phyloP scores from a whole-genome alignment of 2,329 filamentous ascomycete genomes.

The Fonsecaea pedrosoi region DNA sequence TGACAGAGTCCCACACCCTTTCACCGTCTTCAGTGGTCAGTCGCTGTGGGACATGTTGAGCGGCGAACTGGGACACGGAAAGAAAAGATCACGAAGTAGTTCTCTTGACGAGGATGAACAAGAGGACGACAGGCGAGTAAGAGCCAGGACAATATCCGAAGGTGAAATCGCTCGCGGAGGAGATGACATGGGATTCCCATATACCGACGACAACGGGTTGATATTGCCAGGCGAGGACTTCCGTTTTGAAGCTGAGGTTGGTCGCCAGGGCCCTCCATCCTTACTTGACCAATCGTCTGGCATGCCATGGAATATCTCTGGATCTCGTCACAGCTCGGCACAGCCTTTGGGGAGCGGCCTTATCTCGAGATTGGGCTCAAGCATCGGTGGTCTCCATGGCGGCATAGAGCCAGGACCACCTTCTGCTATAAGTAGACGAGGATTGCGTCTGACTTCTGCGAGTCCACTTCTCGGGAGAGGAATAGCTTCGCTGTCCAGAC shows the following conservation, averaged over 20 bases:
- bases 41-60: conserved; percentile 57
- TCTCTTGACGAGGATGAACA: conserved; percentile 40
- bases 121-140: conserved; percentile 46
- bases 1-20: conserved; percentile 54
- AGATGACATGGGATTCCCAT: conserved; percentile 27
- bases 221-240: conserved; percentile 51
- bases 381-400: conserved; percentile 43
- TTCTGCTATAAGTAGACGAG: conserved; percentile 48
- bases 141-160: conserved; percentile 43
- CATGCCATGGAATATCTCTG: conserved; percentile 73
- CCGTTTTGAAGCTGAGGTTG: conserved; percentile 62
- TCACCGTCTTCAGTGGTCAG: conserved; percentile 66
- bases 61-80: conserved; percentile 45
- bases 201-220: conserved; percentile 45
- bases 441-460: conserved; percentile 63
- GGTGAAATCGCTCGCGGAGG: conserved; percentile 45
- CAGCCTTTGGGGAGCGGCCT: conserved; percentile 46
- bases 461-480: conserved; percentile 61
- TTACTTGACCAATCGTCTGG: conserved; percentile 71
- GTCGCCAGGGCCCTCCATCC: conserved; percentile 69
- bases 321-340: conserved; percentile 57
- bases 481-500: conserved; percentile 38
- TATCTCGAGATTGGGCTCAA: conserved; percentile 46
- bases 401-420: conserved; percentile 38
- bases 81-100: conserved; percentile 44